These are phyloP conservation scores for Trichoderma simmonsii DNA, from an alignment of 2,329 filamentous ascomycete genomes.

Conservation along the genomic window DNA sequence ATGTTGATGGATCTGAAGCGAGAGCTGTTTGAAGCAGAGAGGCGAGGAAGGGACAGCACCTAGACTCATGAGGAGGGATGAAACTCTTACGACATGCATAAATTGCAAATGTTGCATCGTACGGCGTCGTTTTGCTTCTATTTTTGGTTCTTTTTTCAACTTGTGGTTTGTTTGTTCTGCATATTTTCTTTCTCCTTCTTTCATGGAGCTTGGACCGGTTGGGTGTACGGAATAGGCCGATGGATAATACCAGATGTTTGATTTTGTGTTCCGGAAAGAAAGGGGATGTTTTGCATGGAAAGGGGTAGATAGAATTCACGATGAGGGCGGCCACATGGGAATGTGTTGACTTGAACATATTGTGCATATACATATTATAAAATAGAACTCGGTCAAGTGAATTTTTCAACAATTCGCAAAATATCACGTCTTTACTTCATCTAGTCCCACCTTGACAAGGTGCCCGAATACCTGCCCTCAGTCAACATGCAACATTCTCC, in stretches of 20 bases:
- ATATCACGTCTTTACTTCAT: not conserved
- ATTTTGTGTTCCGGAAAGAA: not conserved
- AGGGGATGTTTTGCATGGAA: not conserved
- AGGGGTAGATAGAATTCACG: not conserved
- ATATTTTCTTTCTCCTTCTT: not conserved
- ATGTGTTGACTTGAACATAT: not conserved
- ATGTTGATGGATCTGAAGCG: slow-evolving; percentile 75
- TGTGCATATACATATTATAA: not conserved
- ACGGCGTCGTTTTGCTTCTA: slow-evolving; percentile 9
- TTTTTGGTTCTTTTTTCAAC: not conserved
- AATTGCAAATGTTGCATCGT: not conserved
- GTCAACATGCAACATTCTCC: not conserved
- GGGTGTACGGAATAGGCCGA: not conserved
- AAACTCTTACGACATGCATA: slow-evolving; percentile 18
- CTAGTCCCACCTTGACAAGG: not conserved
- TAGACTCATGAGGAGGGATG: slow-evolving; percentile 23
- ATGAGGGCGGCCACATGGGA: not conserved
- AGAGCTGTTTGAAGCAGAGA: slow-evolving; percentile 68
- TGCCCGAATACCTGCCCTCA: not conserved
- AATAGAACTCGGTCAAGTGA: not conserved
- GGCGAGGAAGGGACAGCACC: slow-evolving; percentile 44
- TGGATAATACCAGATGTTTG: slow-evolving; percentile 5
- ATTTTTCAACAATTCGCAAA: not conserved
- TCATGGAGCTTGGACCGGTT: not conserved
- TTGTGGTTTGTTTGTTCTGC: not conserved